A percentile compares a stretch with the other conserved stretches of the same genome.
Conservation (phyloP, 2,329 filamentous ascomycete genomes). For the Lachnellula arida region DNA sequence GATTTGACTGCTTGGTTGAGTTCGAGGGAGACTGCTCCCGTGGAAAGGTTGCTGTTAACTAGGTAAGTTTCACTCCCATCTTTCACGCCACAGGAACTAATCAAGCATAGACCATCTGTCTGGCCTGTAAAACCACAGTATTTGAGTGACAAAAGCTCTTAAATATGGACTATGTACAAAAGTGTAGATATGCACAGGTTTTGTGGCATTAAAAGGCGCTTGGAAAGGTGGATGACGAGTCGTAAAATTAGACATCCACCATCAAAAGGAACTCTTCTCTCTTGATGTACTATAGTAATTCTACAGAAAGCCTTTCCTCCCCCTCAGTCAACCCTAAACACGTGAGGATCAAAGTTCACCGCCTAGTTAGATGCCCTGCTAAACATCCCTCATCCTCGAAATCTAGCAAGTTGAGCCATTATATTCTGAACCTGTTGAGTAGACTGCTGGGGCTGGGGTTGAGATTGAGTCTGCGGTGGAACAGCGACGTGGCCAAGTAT, state of each 20-base stretch:
- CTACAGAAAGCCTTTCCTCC: background rate
- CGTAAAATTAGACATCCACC: background rate
- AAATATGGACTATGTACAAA: constrained; percentile 20
- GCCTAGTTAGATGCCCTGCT: background rate
- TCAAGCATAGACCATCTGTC: constrained; percentile 23
- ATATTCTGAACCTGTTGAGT: constrained; percentile 64
- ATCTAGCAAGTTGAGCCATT: constrained; percentile 66
- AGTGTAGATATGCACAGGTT: constrained; percentile 4
- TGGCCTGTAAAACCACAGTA: constrained; percentile 22
- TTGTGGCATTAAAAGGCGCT: constrained; percentile 12
- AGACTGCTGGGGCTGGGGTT: constrained; percentile 30
- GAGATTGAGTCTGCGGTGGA: constrained; percentile 27
- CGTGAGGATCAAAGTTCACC: background rate
- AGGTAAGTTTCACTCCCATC: constrained; percentile 27
- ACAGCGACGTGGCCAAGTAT: constrained; percentile 23
- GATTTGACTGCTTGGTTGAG: constrained; percentile 38
- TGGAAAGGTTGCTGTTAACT: constrained; percentile 30
- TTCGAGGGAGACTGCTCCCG: constrained; percentile 30
- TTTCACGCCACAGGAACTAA: constrained; percentile 8
- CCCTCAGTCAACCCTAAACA: background rate
- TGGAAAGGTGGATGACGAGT: background rate
- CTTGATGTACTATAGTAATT: constrained; percentile 8
- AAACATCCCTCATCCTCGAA: constrained; percentile 44
- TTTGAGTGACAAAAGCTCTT: background rate
- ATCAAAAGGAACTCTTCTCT: constrained; percentile 4